A percentile compares a stretch with the other conserved stretches of the same genome.
These are phyloP conservation scores for Hemileccinum rubropunctum DNA, from an alignment of 768 basidiomycete species.

Conservation along the genomic window DNA sequence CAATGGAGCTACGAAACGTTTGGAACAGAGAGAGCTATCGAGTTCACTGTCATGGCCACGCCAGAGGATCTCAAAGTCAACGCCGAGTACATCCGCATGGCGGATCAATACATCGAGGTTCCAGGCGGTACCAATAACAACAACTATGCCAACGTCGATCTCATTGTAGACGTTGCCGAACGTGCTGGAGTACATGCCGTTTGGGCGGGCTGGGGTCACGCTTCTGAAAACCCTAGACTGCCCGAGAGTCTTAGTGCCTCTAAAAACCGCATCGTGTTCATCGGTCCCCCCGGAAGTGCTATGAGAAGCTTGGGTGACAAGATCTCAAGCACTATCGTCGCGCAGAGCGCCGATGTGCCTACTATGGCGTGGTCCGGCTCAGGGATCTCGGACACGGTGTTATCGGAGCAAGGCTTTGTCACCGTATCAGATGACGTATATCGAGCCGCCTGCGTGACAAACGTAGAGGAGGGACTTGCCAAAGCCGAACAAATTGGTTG, in stretches of 20 bases:
- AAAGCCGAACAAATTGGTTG: slow-evolving; percentile 88
- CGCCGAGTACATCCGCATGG: slow-evolving; percentile 99
- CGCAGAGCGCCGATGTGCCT: slow-evolving; percentile 93
- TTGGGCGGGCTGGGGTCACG: slow-evolving; percentile 99
- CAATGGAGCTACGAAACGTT: slow-evolving; percentile 99
- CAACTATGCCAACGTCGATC: slow-evolving; percentile 99
- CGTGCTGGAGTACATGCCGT: slow-evolving; percentile 97
- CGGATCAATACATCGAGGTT: slow-evolving; percentile 97
- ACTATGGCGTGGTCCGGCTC: slow-evolving; percentile 99
- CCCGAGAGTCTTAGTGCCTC: slow-evolving; percentile 91
- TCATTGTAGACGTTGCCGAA: slow-evolving; percentile 97
- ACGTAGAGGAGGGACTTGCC: slow-evolving; percentile 81
- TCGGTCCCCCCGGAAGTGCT: slow-evolving; percentile 96
- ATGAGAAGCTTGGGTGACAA: slow-evolving; percentile 99
- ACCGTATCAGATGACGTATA: slow-evolving; percentile 93
- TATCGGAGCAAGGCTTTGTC: slow-evolving; percentile 87
- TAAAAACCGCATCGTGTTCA: slow-evolving; percentile 97
- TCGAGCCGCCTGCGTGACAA: slow-evolving; percentile 80
- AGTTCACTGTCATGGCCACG: slow-evolving; percentile 99
- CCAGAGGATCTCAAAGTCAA: slow-evolving; percentile 99
- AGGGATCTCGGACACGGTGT: slow-evolving; percentile 82
- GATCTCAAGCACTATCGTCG: slow-evolving; percentile 99
- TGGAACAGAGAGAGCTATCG: slow-evolving; percentile 91
- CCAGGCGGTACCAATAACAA: slow-evolving; percentile 98
- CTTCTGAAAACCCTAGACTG: slow-evolving; percentile 95